phyloP scores from a whole-genome alignment of 257 asterid genomes.

The Gentiana dahurica region DNA sequence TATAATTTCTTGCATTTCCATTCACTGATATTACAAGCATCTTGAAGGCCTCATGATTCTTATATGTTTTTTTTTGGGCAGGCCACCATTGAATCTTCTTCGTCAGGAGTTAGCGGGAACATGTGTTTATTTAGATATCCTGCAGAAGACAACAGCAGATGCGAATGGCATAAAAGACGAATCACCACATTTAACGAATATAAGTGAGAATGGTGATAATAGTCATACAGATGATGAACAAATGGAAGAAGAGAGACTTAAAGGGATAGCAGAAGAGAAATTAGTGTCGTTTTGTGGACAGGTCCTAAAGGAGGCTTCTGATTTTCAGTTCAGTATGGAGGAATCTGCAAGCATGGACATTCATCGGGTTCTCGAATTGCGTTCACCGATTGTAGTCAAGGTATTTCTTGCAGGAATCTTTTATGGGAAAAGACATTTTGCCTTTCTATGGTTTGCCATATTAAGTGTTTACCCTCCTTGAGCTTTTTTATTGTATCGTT shows the following conservation, averaged over 20 bases:
- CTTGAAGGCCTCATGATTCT: background rate
- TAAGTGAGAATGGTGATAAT: constrained; percentile 14
- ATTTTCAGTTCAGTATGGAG: constrained; percentile 77
- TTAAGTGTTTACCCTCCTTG: too few species aligned
- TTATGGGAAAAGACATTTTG: too few species aligned
- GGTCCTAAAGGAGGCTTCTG: constrained; percentile 86
- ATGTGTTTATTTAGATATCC: constrained; percentile 78
- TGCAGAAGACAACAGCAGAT: constrained; percentile 66
- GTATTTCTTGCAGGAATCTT: too few species aligned
- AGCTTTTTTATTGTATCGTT: too few species aligned
- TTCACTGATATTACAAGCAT: too few species aligned
- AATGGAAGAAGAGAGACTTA: constrained; percentile 50
- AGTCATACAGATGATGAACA: constrained; percentile 11
- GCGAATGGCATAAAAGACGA: constrained; percentile 25
- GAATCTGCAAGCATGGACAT: constrained; percentile 73
- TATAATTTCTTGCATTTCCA: background rate
- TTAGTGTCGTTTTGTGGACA: constrained; percentile 83
- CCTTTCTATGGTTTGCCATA: background rate
- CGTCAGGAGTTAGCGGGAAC: constrained; percentile 98
- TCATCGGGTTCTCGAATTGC: constrained; percentile 84
- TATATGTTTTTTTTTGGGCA: constrained; percentile 24
- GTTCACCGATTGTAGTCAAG: constrained; percentile 92
- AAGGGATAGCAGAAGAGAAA: constrained; percentile 79
- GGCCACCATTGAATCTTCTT: constrained; percentile 94
- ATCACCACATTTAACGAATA: constrained; percentile 7